Base-by-base conservation (phyloP, 768 basidiomycete genomes). In the Bullera alba region DNA sequence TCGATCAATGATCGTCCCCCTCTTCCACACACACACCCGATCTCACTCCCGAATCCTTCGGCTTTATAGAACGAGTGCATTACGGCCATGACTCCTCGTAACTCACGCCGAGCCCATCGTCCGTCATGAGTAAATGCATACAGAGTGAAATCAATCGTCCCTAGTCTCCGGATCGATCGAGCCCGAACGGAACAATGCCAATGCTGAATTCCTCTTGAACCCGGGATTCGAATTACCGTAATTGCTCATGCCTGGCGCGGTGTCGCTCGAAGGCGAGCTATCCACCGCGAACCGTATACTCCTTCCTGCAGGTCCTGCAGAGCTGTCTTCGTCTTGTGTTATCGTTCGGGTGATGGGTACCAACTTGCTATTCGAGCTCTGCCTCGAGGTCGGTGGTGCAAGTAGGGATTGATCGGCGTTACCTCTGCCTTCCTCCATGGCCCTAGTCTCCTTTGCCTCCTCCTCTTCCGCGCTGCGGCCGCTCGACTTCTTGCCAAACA, bases 241-340 rank as follows among this genome's bases (percentile, higher is more conserved):
- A 47, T 60, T 61, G 27, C 45, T 50, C n/a, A 50, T 19, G 2
- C 60, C 54, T 4, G 67, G 70, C 2, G 63, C 68, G 7, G 67
- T 68, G n/a, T 69, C 68, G 2, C 56, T 58, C 2, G 61, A 63
- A 30, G 48, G 36, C 4, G 55, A 51, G 1, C 54, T 51, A 30
- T 62, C 63, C 25, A 52, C 48, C 4, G 67, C 70, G 37, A 72
- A 72, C 12, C 70, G 55, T 12, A 72, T 60, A 3, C 61, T 56
- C 43, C 34, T 51, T 47, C 3, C 44, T 17, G 16, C 39, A 45
- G 4, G 45, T 14, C 16, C 26, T 21, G 21, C 41, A 36, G n/a
- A 23, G 22, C 17, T 22, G 27, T 37, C 35, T 23, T 39, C 48
- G 8, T 34, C 17, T 50, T 22, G 42, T 42, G 34, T 30, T 43